A percentile compares a stretch with the other conserved stretches of the same genome.
phyloP scores from a whole-genome alignment of 2,329 filamentous ascomycete genomes.

The Gaeumannomyces sp. region DNA sequence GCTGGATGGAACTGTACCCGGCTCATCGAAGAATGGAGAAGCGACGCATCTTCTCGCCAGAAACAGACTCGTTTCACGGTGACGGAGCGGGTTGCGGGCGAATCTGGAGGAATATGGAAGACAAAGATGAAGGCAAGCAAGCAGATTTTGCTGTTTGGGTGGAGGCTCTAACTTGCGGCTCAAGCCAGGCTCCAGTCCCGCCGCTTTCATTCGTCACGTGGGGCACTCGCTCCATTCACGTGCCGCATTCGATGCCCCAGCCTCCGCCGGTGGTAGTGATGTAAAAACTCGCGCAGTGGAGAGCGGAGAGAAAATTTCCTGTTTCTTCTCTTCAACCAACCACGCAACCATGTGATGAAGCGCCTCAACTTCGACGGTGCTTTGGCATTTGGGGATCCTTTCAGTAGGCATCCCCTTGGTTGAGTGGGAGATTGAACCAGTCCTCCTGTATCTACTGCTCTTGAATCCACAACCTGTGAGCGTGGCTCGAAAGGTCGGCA shows the following conservation, averaged over 20 bases:
- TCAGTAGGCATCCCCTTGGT: conserved; percentile 48
- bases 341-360: conserved; percentile 30
- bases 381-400: conserved; percentile 30
- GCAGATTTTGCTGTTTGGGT: conserved; percentile 2
- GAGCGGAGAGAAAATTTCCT: not conserved
- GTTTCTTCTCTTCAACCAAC: conserved; percentile 28
- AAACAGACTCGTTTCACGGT: not conserved
- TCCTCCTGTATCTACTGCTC: conserved; percentile 84
- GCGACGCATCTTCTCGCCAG: not conserved
- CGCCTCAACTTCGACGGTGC: conserved; percentile 17
- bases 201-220: not conserved
- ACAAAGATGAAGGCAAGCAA: conserved; percentile 11
- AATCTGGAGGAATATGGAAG: conserved; percentile 9
- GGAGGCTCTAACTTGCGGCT: not conserved
- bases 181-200: not conserved
- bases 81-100: not conserved
- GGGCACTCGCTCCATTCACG: too few species aligned
- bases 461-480: conserved; percentile 62
- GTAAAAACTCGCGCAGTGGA: not conserved
- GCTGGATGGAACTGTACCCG: conserved; percentile 5
- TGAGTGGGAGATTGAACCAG: conserved; percentile 56
- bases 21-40: not conserved
- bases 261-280: too few species aligned
- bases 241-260: not conserved
- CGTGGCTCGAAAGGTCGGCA: conserved; percentile 81